These are phyloP conservation scores for Fonsecaea pedrosoi DNA, from an alignment of 2,329 filamentous ascomycete genomes.

Conservation along the genomic window DNA sequence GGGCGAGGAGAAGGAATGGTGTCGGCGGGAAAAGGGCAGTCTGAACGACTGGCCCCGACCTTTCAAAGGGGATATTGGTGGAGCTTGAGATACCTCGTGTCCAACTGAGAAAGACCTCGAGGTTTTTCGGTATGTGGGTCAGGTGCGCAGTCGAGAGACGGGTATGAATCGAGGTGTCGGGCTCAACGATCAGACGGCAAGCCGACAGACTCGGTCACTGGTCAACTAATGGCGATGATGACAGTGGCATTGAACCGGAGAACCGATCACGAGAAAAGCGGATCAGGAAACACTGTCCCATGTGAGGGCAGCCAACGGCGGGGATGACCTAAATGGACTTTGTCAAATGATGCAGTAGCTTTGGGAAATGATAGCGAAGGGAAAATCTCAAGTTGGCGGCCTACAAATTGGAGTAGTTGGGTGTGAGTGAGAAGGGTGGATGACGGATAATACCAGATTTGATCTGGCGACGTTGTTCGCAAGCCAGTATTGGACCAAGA, in stretches of 20 bases:
- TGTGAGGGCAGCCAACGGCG: constrained; percentile 5
- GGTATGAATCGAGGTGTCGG: constrained; percentile 21
- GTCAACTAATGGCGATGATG: constrained; percentile 22
- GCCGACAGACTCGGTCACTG: constrained; percentile 27
- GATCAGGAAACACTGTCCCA: constrained; percentile 18
- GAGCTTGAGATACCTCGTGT: constrained; percentile 20
- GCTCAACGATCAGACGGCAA: constrained; percentile 20
- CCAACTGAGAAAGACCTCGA: constrained; percentile 20
- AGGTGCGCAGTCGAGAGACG: constrained; percentile 14
- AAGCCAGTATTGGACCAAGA: neutral
- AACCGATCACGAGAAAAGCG: constrained; percentile 28
- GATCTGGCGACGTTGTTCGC: neutral
- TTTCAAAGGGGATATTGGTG: constrained; percentile 16
- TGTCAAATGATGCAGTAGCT: constrained; percentile 22
- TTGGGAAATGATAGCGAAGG: constrained; percentile 7
- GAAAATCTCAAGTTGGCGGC: neutral
- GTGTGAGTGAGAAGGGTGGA: constrained; percentile 8
- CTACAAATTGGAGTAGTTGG: constrained; percentile 1
- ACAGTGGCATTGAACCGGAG: constrained; percentile 16
- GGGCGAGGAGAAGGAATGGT: constrained; percentile 82
- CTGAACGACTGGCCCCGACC: constrained; percentile 69
- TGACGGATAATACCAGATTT: constrained; percentile 8
- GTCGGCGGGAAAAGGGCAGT: constrained; percentile 72
- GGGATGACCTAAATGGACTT: constrained; percentile 1
- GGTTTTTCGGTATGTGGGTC: constrained; percentile 26